phyloP scores from a whole-genome alignment of 2,329 filamentous ascomycete genomes.

The Colletotrichum sp. region DNA sequence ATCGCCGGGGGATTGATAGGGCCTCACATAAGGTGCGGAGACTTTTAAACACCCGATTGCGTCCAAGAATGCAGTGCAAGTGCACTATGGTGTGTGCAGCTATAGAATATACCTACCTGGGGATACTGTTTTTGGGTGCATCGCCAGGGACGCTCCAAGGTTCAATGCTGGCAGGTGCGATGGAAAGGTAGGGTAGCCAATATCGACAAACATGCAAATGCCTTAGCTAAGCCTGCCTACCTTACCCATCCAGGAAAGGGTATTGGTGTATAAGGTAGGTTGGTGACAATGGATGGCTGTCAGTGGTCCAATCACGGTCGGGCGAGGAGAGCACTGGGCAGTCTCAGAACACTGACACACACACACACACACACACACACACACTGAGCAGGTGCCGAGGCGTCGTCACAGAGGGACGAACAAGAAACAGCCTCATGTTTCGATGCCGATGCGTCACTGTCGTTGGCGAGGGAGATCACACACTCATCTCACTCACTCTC shows the following conservation, averaged over 20 bases:
- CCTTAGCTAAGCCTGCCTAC: background rate
- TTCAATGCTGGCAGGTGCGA: background rate
- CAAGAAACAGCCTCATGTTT: slow-evolving; percentile 39
- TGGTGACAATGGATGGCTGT: background rate
- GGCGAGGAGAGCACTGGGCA: background rate
- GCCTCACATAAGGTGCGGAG: slow-evolving; percentile 9
- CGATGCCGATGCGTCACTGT: slow-evolving; percentile 25
- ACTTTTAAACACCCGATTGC: background rate
- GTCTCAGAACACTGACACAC: background rate
- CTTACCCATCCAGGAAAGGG: background rate
- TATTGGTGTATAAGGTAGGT: no score
- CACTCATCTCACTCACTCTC: background rate
- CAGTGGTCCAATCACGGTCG: background rate
- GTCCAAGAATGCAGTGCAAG: background rate
- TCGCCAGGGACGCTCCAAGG: background rate
- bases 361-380: no score
- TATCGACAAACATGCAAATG: slow-evolving; percentile 15
- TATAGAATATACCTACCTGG: background rate
- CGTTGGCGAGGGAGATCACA: background rate
- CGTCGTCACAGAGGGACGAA: slow-evolving; percentile 15
- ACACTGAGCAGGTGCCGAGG: slow-evolving; percentile 4
- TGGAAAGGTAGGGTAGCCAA: slow-evolving; percentile 14
- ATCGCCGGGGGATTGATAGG: background rate
- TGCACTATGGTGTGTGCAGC: background rate
- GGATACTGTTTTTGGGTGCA: background rate